Conservation (phyloP, 2,329 filamentous ascomycete species). For the Colletotrichum kahawae region DNA sequence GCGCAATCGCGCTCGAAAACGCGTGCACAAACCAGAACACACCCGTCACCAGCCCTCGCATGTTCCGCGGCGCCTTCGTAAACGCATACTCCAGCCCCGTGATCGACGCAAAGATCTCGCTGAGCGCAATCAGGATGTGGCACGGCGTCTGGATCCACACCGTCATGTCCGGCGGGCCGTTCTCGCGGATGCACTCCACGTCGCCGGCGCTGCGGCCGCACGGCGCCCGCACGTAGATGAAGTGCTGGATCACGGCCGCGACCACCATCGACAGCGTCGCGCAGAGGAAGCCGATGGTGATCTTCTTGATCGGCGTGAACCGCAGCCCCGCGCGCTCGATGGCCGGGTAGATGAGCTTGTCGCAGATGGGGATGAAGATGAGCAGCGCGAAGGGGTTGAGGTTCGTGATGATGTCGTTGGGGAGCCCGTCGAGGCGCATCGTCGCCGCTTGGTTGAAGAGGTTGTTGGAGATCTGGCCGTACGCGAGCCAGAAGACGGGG, state of each 20-base stretch:
- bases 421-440: constrained; percentile 14
- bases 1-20: constrained; percentile 61
- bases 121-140: constrained; percentile 33
- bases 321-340: constrained; percentile 59
- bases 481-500: constrained; percentile 20
- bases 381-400: constrained; percentile 63
- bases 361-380: constrained; percentile 75
- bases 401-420: constrained; percentile 20
- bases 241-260: constrained; percentile 44
- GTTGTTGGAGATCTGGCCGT: constrained; percentile 17
- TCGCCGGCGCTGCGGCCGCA: constrained; percentile 53
- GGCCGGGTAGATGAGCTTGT: constrained; percentile 62
- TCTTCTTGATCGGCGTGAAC: constrained; percentile 69
- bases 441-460: constrained; percentile 19
- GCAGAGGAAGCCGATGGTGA: constrained; percentile 44
- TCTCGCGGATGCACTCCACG: constrained; percentile 43
- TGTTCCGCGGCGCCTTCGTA: constrained; percentile 68
- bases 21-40: constrained; percentile 64
- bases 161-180: constrained; percentile 48
- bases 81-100: constrained; percentile 66
- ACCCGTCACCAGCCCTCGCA: constrained; percentile 63
- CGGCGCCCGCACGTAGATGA: constrained; percentile 56
- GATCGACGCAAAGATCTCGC: constrained; percentile 34
- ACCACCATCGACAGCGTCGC: constrained; percentile 30
- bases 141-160: constrained; percentile 53